phyloP scores from a whole-genome alignment of 202 grass and related monocot species.

The Dendrocalamus latiflorus region DNA sequence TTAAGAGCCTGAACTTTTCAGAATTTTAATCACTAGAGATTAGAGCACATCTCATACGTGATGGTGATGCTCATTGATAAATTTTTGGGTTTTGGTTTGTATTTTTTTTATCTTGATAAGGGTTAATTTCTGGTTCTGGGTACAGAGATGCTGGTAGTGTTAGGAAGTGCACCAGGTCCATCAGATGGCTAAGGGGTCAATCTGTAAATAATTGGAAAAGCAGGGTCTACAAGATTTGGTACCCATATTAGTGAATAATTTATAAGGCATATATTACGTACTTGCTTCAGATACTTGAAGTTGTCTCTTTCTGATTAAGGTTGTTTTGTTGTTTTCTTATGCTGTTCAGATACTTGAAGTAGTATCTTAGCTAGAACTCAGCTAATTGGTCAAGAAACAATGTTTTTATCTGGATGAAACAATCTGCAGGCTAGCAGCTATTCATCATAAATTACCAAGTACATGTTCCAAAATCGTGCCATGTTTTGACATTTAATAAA shows the following conservation, averaged over 20 bases:
- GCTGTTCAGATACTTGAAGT: constrained; percentile 9
- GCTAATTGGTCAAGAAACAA: constrained; percentile 10
- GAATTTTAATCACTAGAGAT: constrained; percentile 1
- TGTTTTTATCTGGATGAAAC: background rate
- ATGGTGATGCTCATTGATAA: background rate
- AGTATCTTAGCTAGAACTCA: background rate
- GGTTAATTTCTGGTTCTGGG: constrained; percentile 20
- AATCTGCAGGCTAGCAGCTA: background rate
- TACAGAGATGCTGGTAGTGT: constrained; percentile 14
- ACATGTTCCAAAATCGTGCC: constrained; percentile 17
- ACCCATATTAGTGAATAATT: constrained; percentile 6
- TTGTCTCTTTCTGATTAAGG: background rate
- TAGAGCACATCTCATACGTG: background rate
- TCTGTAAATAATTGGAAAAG: constrained; percentile 35
- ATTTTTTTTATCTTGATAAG: background rate
- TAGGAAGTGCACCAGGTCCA: constrained; percentile 27
- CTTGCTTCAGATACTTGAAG: background rate
- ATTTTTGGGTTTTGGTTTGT: background rate
- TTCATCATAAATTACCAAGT: constrained; percentile 16
- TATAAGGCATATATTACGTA: background rate
- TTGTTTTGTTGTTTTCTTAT: background rate
- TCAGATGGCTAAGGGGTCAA: constrained; percentile 7
- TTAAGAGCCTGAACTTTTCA: constrained; percentile 22
- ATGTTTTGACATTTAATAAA: background rate
- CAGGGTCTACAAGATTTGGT: constrained; percentile 1